Base-by-base conservation (phyloP, 2,329 filamentous ascomycete species). In the Torrubiella hemipterigena region DNA sequence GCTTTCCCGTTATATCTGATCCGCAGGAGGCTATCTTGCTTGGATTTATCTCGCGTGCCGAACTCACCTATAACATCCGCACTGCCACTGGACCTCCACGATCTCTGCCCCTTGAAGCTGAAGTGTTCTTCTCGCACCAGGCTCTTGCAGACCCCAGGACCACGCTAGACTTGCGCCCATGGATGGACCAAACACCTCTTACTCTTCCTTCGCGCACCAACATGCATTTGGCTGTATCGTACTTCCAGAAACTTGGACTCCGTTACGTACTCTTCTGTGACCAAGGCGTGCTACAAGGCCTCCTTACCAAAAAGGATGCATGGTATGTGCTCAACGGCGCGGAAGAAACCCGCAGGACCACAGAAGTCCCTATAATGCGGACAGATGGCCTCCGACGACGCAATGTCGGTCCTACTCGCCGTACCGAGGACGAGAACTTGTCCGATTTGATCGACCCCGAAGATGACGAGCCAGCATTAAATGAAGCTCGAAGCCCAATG, bases 141-240 rank as follows among this genome's bases (percentile, higher is more conserved):
- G 78, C 82, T 3, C 75, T 89, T 32, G 79, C 81, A 1, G 84
- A 93, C 46, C 81, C 83, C 1, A 64, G 69, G 14, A 69, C 74
- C 12, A 86, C 80, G 1, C 73, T 98, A 23, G 91, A 98, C 56
- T 68, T 98, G 9, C 69, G 89, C 7, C 87, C 87, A 3, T 98
- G 91, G 91, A 95, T 98, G 86, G 91, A 98, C 54, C 89, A 95
- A 55, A 98, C 91, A 0, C 91, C 91, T 1, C 81, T 98, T 28
- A 96, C 91, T 1, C 66, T 96, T 13, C 82, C 85, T 25, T 77
- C 75, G 15, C 73, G 77, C 39, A 77, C 77, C 12, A 79, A 69
- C 36, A 74, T 98, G 37, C 77, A 87, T 50, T 70, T 96, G n/a
- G 84, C 83, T 4, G 78, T 93, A 16, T 78, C 73, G 35, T 93